Evolutionary conservation across 1,139 yeast species (phyloP).

Genomic region (Protomyces inundatus): DNA sequence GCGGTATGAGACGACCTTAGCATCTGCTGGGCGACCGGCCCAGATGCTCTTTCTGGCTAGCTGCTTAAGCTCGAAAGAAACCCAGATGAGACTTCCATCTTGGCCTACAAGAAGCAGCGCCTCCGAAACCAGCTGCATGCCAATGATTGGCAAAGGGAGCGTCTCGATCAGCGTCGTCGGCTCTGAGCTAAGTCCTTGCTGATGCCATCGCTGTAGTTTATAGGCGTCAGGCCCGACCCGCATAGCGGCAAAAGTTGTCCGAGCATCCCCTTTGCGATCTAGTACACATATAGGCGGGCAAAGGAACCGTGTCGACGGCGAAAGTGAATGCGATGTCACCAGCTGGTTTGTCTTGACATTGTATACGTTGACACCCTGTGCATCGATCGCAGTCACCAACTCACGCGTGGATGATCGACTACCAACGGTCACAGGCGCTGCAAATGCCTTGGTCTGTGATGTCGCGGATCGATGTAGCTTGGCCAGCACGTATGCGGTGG

Average conservation of each 20-base stretch:
- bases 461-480: conserved; percentile 15
- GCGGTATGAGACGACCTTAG: neutral
- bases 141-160: neutral
- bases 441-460: neutral
- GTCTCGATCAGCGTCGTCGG: neutral
- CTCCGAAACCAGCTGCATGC: neutral
- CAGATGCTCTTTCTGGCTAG: neutral
- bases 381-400: conserved; percentile 13
- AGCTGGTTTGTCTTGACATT: conserved; percentile 18
- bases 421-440: neutral
- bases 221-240: conserved; percentile 4
- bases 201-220: conserved; percentile 8
- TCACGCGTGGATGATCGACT: conserved; percentile 1
- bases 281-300: conserved; percentile 11
- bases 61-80: neutral
- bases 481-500: conserved; percentile 2
- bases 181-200: neutral
- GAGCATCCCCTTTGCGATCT: neutral
- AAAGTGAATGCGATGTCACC: conserved; percentile 8
- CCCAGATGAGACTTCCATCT: neutral
- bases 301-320: conserved; percentile 17
- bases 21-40: neutral
- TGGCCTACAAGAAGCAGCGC: neutral
- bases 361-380: conserved; percentile 15
- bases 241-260: conserved; percentile 15